Percentiles rank a stretch among this genome's conserved stretches.
Conservation (phyloP, 805 yeast genomes). For the Kuraishia molischiana region DNA sequence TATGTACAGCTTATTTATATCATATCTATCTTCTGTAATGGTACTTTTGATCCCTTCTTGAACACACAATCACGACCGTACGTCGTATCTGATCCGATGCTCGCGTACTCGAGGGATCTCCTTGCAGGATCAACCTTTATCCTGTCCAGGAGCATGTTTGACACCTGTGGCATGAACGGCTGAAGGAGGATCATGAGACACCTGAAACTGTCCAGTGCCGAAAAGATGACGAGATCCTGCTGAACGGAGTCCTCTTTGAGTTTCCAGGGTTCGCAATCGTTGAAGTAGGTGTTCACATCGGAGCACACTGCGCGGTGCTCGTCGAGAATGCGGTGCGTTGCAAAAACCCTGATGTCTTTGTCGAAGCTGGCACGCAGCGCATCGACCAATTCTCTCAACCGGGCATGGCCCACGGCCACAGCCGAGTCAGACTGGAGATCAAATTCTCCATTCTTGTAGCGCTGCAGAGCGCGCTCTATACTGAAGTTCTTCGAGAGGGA, state of each 20-base stretch:
- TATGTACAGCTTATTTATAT: constrained; percentile 2
- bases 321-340: constrained; percentile 45
- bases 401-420: constrained; percentile 5
- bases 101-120: constrained; percentile 34
- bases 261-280: constrained; percentile 70
- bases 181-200: constrained; percentile 54
- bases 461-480: constrained; percentile 33
- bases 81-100: constrained; percentile 43
- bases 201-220: constrained; percentile 65
- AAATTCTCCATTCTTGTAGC: constrained; percentile 8
- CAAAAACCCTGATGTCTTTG: constrained; percentile 31
- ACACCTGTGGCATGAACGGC: constrained; percentile 65
- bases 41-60: constrained; percentile 21
- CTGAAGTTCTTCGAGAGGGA: constrained; percentile 63
- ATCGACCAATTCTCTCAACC: constrained; percentile 9
- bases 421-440: neutral
- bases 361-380: constrained; percentile 27
- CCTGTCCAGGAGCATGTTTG: constrained; percentile 48
- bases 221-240: constrained; percentile 48
- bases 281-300: constrained; percentile 58
- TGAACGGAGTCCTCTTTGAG: constrained; percentile 18
- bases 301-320: constrained; percentile 51
- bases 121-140: constrained; percentile 38
- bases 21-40: constrained; percentile 14
- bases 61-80: constrained; percentile 46